A percentile compares a stretch with the other conserved stretches of the same genome.
Conservation (phyloP, 2,329 filamentous ascomycete genomes). For the Hypoxylon sp. region DNA sequence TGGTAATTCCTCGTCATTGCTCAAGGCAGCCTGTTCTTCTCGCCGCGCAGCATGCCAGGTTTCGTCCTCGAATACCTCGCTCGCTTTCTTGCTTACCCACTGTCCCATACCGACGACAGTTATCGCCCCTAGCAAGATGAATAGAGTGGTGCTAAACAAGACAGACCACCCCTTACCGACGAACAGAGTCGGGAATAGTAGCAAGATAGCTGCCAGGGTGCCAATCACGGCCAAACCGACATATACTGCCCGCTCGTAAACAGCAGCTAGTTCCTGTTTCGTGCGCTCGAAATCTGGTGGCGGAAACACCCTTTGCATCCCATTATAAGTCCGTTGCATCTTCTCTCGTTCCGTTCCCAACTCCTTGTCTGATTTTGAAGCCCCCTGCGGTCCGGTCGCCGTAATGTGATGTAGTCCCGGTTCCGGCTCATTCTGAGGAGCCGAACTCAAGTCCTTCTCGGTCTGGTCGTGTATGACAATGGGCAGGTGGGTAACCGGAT, state of each 20-base stretch:
- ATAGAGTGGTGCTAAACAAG: constrained; percentile 48
- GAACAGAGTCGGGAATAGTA: constrained; percentile 48
- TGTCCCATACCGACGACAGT: constrained; percentile 65
- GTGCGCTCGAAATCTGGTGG: constrained; percentile 64
- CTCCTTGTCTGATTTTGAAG: constrained; percentile 59
- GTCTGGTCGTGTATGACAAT: constrained; percentile 79
- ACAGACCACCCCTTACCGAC: constrained; percentile 38
- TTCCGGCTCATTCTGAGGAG: constrained; percentile 55
- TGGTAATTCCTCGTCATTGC: constrained; percentile 65
- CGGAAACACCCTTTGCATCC: constrained; percentile 63
- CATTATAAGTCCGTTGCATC: constrained; percentile 58
- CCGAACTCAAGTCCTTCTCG: constrained; percentile 68
- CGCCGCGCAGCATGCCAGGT: constrained; percentile 76
- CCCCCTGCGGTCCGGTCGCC: constrained; percentile 57
- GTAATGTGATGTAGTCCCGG: constrained; percentile 57
- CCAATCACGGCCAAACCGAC: constrained; percentile 56
- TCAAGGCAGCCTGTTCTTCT: constrained; percentile 63
- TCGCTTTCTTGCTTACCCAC: constrained; percentile 74
- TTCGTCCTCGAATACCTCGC: constrained; percentile 76
- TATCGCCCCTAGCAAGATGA: constrained; percentile 49
- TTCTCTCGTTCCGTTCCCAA: constrained; percentile 56
- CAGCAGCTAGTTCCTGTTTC: constrained; percentile 52
- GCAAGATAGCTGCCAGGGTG: constrained; percentile 47
- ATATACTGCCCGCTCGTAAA: constrained; percentile 56
- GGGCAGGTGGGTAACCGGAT: constrained; percentile 80